Conservation (phyloP, 768 basidiomycete species). For the Floccularia luteovirens region DNA sequence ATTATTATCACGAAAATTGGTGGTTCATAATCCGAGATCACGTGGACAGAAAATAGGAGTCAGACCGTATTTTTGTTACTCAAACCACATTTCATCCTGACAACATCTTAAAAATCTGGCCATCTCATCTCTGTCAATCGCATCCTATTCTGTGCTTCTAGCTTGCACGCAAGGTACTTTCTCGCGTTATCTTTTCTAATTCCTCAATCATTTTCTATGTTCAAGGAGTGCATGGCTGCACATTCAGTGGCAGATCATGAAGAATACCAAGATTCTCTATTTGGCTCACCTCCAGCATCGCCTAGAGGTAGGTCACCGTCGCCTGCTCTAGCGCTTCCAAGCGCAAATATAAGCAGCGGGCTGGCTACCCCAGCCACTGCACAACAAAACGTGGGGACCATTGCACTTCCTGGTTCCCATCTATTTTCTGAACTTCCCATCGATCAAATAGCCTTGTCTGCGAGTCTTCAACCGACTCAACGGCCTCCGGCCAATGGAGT, state of each 20-base stretch:
- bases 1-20: too few species aligned
- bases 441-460: conserved; percentile 68
- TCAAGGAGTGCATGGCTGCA: conserved; percentile 3
- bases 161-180: background rate
- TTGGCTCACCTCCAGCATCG: conserved; percentile 74
- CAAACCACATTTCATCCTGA: background rate
- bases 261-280: conserved; percentile 65
- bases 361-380: conserved; percentile 16
- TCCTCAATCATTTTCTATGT: background rate
- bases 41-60: too few species aligned
- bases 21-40: too few species aligned
- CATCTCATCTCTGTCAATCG: background rate
- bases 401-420: conserved; percentile 97
- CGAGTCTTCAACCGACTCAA: conserved; percentile 30
- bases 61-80: background rate
- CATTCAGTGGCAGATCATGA: conserved; percentile 3
- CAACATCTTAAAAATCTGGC: background rate
- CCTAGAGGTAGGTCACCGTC: conserved; percentile 74
- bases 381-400: conserved; percentile 92
- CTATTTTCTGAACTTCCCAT: conserved; percentile 80
- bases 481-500: conserved; percentile 27
- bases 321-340: conserved; percentile 51
- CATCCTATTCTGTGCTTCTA: background rate
- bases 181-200: background rate
- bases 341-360: conserved; percentile 21